Conservation (phyloP, 164 flowering plant species). For the Dillenia suffruticosa region DNA sequence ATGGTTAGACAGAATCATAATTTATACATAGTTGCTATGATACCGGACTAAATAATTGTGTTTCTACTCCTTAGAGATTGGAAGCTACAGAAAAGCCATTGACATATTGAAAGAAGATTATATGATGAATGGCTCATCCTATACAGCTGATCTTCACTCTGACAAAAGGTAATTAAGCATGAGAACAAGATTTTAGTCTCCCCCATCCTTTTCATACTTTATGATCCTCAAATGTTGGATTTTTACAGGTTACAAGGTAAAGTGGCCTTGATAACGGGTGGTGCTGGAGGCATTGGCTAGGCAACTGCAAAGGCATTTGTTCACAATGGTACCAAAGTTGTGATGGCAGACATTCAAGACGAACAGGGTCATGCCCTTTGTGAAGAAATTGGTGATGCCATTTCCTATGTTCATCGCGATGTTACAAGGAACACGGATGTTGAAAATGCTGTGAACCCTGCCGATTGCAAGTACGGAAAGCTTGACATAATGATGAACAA, state of each 20-base stretch:
- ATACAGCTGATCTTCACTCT: too few relatives aligned
- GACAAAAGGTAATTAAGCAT: too few relatives aligned
- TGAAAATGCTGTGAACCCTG: constrained; percentile 15
- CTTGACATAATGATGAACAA: constrained; percentile 49
- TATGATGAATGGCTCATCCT: too few relatives aligned
- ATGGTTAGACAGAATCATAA: too few relatives aligned
- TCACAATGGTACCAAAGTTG: constrained; percentile 31
- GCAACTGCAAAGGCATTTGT: constrained; percentile 17
- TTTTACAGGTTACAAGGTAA: constrained; percentile 25
- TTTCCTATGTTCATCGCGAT: constrained; percentile 32
- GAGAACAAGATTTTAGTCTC: too few relatives aligned
- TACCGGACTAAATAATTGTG: too few relatives aligned
- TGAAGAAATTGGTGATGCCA: constrained; percentile 1
- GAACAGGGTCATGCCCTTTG: constrained; percentile 20
- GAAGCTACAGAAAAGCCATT: too few relatives aligned
- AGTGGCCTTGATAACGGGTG: constrained; percentile 43
- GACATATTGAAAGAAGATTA: too few relatives aligned
- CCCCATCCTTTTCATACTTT: too few relatives aligned
- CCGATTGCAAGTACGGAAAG: constrained; percentile 25
- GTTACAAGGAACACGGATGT: constrained; percentile 28
- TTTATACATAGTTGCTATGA: too few relatives aligned
- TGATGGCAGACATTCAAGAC: constrained; percentile 42
- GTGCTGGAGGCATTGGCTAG: constrained; percentile 39
- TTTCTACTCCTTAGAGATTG: too few relatives aligned
- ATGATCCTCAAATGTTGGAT: too few relatives aligned